Evolutionary conservation across 441 rosid species (phyloP).

Genomic region (Euphorbia celastroides): DNA sequence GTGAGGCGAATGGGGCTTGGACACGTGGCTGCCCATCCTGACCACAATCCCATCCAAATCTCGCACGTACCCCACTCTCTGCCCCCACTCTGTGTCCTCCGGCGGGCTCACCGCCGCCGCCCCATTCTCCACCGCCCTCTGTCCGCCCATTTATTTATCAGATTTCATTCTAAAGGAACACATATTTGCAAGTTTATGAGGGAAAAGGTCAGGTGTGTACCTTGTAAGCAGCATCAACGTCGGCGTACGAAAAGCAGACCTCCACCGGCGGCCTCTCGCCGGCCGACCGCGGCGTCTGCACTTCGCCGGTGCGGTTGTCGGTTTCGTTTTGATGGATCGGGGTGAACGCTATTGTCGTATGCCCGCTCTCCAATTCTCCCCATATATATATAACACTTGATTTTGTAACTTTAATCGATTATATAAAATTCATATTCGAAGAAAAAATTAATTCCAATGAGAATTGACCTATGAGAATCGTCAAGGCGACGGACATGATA

Average conservation of each 20-base stretch:
- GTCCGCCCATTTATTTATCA: neutral
- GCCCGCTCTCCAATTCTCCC: constrained; percentile 86
- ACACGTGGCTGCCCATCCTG: constrained; percentile 61
- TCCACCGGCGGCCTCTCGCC: constrained; percentile 48
- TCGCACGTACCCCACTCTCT: constrained; percentile 79
- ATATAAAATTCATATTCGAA: no score
- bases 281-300: constrained; percentile 31
- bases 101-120: constrained; percentile 67
- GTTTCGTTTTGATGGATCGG: constrained; percentile 81
- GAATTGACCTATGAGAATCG: constrained; percentile 62
- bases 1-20: no score
- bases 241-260: constrained; percentile 60
- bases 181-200: neutral
- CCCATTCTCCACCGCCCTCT: constrained; percentile 89
- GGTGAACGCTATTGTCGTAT: constrained; percentile 79
- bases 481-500: constrained; percentile 61
- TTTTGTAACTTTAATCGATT: no score
- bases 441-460: no score
- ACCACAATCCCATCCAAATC: constrained; percentile 67
- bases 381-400: no score
- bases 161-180: no score
- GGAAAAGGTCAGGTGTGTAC: constrained; percentile 21
- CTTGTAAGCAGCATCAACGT: constrained; percentile 79
- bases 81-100: constrained; percentile 84
- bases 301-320: constrained; percentile 50